A percentile compares a stretch with the other conserved stretches of the same genome.
These are phyloP conservation scores for Lactarius tabidus DNA, from an alignment of 768 basidiomycete genomes.

Conservation along the genomic window DNA sequence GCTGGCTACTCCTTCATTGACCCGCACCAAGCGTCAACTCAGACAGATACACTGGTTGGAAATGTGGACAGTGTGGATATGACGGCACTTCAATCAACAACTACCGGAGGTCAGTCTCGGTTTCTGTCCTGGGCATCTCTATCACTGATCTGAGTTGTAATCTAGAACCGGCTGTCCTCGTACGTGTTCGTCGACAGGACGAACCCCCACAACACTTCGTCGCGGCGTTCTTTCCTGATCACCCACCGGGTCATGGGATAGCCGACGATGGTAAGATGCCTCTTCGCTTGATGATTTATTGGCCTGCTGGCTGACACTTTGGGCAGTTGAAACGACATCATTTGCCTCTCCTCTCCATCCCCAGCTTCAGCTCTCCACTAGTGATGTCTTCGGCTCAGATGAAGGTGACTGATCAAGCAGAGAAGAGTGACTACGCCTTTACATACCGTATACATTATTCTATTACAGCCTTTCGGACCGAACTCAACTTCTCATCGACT, in stretches of 20 bases:
- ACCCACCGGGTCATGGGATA: not conserved
- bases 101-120: not conserved
- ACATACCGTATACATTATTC: not conserved
- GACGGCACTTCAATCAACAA: not conserved
- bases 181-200: not conserved
- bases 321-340: not conserved
- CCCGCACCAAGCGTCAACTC: not conserved
- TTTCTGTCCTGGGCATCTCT: not conserved
- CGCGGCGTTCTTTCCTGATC: not conserved
- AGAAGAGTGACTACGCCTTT: not conserved
- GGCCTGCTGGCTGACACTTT: not conserved
- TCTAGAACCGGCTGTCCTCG: not conserved
- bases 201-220: not conserved
- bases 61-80: not conserved
- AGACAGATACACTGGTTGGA: not conserved
- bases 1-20: not conserved
- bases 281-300: not conserved
- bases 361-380: not conserved
- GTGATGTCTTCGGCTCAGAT: not conserved
- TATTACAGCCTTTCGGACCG: not conserved
- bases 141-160: not conserved
- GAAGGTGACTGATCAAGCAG: not conserved
- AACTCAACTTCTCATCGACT: not conserved
- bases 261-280: not conserved
- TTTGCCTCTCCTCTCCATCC: not conserved